Evolutionary conservation across 202 grass and related monocot genomes (phyloP).

Genomic region (Schoenoplectus tabernaemontani): DNA sequence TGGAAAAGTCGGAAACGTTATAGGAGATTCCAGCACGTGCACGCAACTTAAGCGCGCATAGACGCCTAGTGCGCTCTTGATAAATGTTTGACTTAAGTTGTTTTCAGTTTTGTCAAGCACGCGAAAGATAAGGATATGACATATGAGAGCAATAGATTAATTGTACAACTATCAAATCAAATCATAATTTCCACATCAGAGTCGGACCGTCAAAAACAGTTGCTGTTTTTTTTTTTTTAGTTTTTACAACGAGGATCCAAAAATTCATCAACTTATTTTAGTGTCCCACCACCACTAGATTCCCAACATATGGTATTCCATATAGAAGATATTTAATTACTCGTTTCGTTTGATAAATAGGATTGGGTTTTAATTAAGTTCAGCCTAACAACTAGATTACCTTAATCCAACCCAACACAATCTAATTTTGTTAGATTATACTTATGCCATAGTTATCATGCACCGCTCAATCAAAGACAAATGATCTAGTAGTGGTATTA

Average conservation of each 20-base stretch:
- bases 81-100: background rate
- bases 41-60: background rate
- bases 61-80: background rate
- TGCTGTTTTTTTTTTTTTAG: too few relatives aligned
- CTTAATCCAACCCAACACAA: background rate
- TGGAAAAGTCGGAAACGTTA: background rate
- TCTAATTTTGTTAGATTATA: too few relatives aligned
- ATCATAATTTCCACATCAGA: background rate
- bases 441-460: too few relatives aligned
- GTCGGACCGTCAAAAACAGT: too few relatives aligned
- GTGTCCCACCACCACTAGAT: too few relatives aligned
- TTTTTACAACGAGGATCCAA: too few relatives aligned
- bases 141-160: background rate
- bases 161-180: background rate
- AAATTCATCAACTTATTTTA: too few relatives aligned
- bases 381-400: background rate
- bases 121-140: background rate
- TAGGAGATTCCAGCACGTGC: background rate
- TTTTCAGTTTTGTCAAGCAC: background rate
- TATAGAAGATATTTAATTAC: background rate
- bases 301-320: background rate
- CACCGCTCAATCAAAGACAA: too few relatives aligned
- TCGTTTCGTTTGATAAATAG: background rate
- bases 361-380: background rate
- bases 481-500: too few relatives aligned